Percentiles rank a stretch among this genome's conserved stretches.
phyloP scores from a whole-genome alignment of 345 rosid species.

The Cardamine occulta region DNA sequence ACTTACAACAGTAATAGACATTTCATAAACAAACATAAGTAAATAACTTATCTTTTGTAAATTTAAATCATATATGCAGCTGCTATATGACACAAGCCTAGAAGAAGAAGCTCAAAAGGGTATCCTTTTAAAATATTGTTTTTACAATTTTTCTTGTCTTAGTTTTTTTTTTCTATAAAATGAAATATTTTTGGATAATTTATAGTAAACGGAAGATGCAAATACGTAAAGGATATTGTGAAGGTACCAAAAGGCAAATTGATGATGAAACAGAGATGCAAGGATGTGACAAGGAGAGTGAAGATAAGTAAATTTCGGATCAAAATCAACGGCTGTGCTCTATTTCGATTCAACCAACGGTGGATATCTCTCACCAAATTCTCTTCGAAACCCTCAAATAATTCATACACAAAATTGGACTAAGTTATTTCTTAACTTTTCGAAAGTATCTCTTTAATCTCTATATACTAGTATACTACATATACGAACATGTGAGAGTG shows the following conservation, averaged over 20 bases:
- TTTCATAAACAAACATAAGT: neutral
- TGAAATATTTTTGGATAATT: neutral
- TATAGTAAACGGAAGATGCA: slow-evolving; percentile 51
- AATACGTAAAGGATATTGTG: slow-evolving; percentile 47
- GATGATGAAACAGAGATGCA: slow-evolving; percentile 51
- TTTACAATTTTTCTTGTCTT: neutral
- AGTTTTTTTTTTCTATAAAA: neutral
- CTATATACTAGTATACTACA: neutral
- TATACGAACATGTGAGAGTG: neutral
- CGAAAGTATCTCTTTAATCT: neutral
- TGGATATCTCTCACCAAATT: slow-evolving; percentile 63
- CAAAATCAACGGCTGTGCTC: slow-evolving; percentile 64
- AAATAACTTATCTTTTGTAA: neutral
- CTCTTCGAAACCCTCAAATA: slow-evolving; percentile 47
- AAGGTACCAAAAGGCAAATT: slow-evolving; percentile 47
- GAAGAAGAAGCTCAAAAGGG: slow-evolving; percentile 45
- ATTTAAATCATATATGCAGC: slow-evolving; percentile 50
- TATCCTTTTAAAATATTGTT: neutral
- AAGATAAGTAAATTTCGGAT: slow-evolving; percentile 62
- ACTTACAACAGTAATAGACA: neutral
- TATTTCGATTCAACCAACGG: slow-evolving; percentile 52
- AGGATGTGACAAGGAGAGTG: slow-evolving; percentile 55
- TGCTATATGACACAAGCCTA: slow-evolving; percentile 49
- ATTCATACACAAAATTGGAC: slow-evolving; percentile 57
- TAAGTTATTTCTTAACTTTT: slow-evolving; percentile 16